These are phyloP conservation scores for Penicillium nordicum DNA, from an alignment of 2,329 filamentous ascomycete genomes.

Conservation along the genomic window DNA sequence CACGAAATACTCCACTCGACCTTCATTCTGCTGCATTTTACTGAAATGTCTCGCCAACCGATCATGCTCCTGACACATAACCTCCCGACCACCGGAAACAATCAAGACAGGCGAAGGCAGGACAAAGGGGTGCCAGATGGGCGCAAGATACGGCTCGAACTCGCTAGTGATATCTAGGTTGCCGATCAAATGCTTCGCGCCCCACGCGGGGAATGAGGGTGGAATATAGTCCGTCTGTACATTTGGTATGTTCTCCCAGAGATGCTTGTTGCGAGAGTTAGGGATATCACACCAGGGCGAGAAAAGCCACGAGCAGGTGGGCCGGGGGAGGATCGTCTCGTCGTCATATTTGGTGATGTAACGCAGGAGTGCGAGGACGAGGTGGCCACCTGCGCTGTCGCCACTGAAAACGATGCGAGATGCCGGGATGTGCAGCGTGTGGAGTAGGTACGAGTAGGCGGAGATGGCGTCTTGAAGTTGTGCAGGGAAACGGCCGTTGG, in stretches of 20 bases:
- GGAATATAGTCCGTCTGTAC: constrained; percentile 2
- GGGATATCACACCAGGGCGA: constrained; percentile 16
- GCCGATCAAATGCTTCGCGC: constrained; percentile 3
- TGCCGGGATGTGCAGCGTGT: constrained; percentile 18
- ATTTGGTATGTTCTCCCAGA: constrained; percentile 8
- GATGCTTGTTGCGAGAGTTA: constrained; percentile 1
- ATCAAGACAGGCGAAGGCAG: constrained; percentile 4
- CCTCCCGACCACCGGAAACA: constrained; percentile 6
- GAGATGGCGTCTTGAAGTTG: constrained; percentile 26
- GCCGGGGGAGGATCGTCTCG: constrained; percentile 3
- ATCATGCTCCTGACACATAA: constrained; percentile 11
- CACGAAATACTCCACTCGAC: constrained; percentile 7
- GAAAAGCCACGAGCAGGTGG: constrained; percentile 16
- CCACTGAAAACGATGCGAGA: constrained; percentile 21
- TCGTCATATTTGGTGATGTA: constrained; percentile 13
- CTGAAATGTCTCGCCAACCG: constrained; percentile 1
- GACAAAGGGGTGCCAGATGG: constrained; percentile 1
- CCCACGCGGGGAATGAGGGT: constrained; percentile 2
- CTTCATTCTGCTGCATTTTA: constrained; percentile 8
- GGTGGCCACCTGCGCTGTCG: constrained; percentile 22
- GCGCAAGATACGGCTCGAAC: constrained; percentile 1
- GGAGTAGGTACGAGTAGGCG: constrained; percentile 21
- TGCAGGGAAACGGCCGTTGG: constrained; percentile 15
- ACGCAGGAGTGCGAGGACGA: constrained; percentile 19
- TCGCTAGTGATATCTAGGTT: constrained; percentile 1